Conservation (phyloP, 2,329 filamentous ascomycete genomes). For the Cladobotryum protrusum region DNA sequence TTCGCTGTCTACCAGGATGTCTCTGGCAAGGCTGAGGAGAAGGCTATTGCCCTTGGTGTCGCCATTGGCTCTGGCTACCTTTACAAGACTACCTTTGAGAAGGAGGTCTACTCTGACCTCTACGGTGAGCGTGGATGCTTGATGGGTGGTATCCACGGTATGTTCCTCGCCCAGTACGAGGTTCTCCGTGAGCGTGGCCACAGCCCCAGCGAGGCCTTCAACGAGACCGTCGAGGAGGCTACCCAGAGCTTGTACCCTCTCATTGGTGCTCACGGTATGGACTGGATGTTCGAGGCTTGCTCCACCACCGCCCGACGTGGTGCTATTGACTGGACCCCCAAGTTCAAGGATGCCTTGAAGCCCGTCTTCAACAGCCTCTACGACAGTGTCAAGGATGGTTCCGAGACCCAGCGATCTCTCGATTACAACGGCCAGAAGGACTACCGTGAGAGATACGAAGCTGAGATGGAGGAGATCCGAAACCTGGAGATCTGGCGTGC, state of each 20-base stretch:
- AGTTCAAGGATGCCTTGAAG: constrained; percentile 98
- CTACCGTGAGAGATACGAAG: constrained; percentile 96
- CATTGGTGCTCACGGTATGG: constrained; percentile 97
- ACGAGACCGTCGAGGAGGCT: constrained; percentile 99
- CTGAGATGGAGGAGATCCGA: constrained; percentile 98
- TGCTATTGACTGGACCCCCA: constrained; percentile 96
- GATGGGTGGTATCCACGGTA: constrained; percentile 99
- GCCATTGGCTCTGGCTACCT: constrained; percentile 97
- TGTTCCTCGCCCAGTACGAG: constrained; percentile 99
- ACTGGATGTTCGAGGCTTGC: constrained; percentile 99
- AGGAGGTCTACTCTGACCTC: constrained; percentile 99
- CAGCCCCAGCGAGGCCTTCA: constrained; percentile 97
- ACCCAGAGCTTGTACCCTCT: constrained; percentile 97
- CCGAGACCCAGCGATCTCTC: constrained; percentile 92
- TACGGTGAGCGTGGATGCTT: constrained; percentile 99
- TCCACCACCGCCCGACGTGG: constrained; percentile 96
- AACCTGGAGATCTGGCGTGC: constrained; percentile 98
- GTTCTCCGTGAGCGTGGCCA: constrained; percentile 98
- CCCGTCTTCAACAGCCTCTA: constrained; percentile 98
- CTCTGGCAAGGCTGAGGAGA: constrained; percentile 96
- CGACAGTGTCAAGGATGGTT: constrained; percentile 82
- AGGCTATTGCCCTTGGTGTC: constrained; percentile 92
- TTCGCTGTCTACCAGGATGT: constrained; percentile 98
- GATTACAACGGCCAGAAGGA: constrained; percentile 95
- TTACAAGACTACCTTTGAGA: constrained; percentile 99